A percentile compares a stretch with the other conserved stretches of the same genome.
Evolutionary conservation across 2,329 filamentous ascomycete species (phyloP).

Genomic region (Metarhizium brunneum): DNA sequence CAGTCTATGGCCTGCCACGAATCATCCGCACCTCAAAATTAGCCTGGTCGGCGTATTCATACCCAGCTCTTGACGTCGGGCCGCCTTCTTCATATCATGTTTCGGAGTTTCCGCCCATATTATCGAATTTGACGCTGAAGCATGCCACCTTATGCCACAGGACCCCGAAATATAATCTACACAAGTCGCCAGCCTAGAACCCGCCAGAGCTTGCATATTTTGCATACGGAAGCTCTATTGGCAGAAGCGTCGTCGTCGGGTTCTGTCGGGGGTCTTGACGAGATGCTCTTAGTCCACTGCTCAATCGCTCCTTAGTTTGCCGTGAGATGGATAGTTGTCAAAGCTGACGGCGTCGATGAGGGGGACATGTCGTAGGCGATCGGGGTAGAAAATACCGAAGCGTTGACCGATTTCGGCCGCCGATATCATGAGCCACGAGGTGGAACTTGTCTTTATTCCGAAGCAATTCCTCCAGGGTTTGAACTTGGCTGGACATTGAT

Average conservation of each 20-base stretch:
- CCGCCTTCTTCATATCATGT: not conserved
- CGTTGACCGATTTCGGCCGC: not conserved
- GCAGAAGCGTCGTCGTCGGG: not conserved
- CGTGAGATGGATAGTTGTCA: not conserved
- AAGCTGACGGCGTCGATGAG: not conserved
- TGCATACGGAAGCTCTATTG: not conserved
- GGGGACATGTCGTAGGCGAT: not conserved
- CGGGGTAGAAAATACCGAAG: not conserved
- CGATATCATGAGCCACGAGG: not conserved
- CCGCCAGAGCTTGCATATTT: too few relatives aligned
- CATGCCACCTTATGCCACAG: not conserved
- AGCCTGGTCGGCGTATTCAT: not conserved
- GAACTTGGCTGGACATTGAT: not conserved
- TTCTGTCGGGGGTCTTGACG: not conserved
- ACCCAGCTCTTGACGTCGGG: too few relatives aligned
- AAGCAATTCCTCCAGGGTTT: not conserved
- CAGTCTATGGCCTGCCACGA: constrained; percentile 21
- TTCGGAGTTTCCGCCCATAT: not conserved
- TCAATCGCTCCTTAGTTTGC: not conserved
- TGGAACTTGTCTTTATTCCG: not conserved
- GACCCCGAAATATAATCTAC: not conserved
- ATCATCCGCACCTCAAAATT: constrained; percentile 22
- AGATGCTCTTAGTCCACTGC: not conserved
- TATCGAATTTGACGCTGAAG: not conserved
- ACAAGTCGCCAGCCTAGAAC: too few relatives aligned